Conservation (phyloP, 306 rosid species). For the Lathyrus sativus region DNA sequence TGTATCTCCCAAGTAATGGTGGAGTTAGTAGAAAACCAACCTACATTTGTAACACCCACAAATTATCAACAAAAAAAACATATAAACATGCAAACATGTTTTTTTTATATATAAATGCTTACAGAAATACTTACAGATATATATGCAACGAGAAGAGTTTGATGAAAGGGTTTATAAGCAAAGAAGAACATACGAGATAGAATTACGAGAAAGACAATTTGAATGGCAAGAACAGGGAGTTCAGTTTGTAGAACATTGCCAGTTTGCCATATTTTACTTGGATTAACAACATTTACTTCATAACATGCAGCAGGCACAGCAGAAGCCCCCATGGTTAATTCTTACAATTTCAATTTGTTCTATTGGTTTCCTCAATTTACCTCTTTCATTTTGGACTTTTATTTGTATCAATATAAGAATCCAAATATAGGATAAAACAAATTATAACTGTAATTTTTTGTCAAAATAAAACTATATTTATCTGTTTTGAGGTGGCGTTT, state of each 20-base stretch:
- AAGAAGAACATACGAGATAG: neutral
- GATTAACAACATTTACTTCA: neutral
- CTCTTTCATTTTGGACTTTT: no score
- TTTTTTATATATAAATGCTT: no score
- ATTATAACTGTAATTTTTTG: neutral
- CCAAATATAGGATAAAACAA: neutral
- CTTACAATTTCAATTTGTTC: neutral
- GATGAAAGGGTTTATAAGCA: neutral
- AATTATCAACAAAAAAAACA: neutral
- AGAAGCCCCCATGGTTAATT: neutral
- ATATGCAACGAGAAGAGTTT: neutral
- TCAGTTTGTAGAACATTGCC: no score
- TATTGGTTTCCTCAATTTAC: no score
- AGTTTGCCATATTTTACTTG: neutral
- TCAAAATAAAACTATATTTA: no score
- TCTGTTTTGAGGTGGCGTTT: neutral
- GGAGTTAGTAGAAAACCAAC: constrained; percentile 40
- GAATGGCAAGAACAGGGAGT: neutral
- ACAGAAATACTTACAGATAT: neutral
- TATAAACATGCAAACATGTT: no score
- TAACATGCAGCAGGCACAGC: neutral
- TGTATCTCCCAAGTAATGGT: neutral
- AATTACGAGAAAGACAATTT: neutral
- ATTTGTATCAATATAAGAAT: no score
- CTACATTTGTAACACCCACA: constrained; percentile 14